Evolutionary conservation across 805 yeast species (phyloP), one percentile per base, ranked within the genome.

Genomic region (Hanseniaspora mollemarum): DNA sequence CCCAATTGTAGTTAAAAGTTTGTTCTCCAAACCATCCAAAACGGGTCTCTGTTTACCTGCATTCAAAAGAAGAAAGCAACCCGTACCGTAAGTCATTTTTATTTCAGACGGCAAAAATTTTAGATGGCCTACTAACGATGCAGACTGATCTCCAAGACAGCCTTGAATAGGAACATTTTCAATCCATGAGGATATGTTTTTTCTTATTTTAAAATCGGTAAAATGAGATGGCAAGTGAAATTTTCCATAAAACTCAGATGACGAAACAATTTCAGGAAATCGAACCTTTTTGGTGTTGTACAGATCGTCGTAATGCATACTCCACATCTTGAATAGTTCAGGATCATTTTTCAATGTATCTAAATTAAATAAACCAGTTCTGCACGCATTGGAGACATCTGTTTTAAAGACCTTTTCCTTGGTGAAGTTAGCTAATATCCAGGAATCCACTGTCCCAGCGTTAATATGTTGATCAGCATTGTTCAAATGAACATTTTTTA

Each of bases 1-100:
- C 2, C 90, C 95, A 49, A 87, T 75, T 1, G 96, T 88, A 39
- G 96, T 87, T 57, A 88, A 72, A 13, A 94, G 80, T 44, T 96
- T 96, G 62, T 83, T 80, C 32, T 48, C 45, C 1, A 28, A 4
- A 18, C 40, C 40, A 4, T n/a, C 18, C 1, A 32, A 22, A 16
- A 18, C 26, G 60, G 87, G 73, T 53, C 86, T 82, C 46, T 71
- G 66, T 41, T 70, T 66, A 53, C 97, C 97, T 1, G 95, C 84
- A 67, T 88, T 88, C 72, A 83, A 86, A 55, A 90, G 71, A 55
- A 88, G 67, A 72, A 88, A 88, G 64, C 95, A 85, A 55, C 97
- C 97, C 1, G 97, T 88, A 55, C 97, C 97, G 61, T 87, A 88
- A 10, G 97, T 88, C 72, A 95, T 87, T 67, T 88, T 88, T 41